Base-by-base conservation (phyloP, 2,329 filamentous ascomycete genomes). In the Ophiostoma fasciatum region DNA sequence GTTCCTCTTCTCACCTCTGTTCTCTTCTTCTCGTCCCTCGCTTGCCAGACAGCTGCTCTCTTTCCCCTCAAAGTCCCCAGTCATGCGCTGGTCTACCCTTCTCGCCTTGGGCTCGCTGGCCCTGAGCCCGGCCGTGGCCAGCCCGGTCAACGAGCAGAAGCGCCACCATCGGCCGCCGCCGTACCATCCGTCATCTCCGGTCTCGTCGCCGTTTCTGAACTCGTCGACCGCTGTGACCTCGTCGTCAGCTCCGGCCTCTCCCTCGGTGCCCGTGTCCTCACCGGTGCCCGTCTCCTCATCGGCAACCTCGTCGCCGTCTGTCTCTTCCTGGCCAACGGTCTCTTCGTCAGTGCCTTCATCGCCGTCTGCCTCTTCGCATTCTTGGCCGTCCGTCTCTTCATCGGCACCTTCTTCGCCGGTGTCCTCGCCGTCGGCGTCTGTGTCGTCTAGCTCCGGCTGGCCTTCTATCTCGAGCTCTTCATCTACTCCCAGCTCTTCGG, bases 81-180 rank as follows among this genome's bases (percentile, higher is more conserved):
- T 25, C 27, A 45, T 45, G 43, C 39, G 32, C 19, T 40, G 35
- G 37, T 40, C 41, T 8, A 18, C 37, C 11, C n/a, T 42, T 18
- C 20, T 45, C 13, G 28, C 36, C 19, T 13, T 45, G 23, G 41
- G 41, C 28, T 36, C 42, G 15, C 20, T 35, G 11, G 41, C 37
- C 28, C 10, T 31, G 15, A 14, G 37, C 28, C 31, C 35, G 2
- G 36, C 34, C 23, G 21, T 33, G 3, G 41, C 43, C 35, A 36
- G 33, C 15, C 41, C 41, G 19, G 19, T 12, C 15, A 27, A 36
- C n/a, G 22, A 21, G 10, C 20, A 18, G 13, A 36, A 36, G 27
- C 34, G 34, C 17, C 28, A 8, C 4, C 11, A 11, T 7, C 28
- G 8, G 28, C 17, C 28, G 14, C 21, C 31, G 18, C n/a, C n/a